These are phyloP conservation scores for Arabidopsis arenosa DNA, from an alignment of 345 rosid genomes.

Conservation along the genomic window DNA sequence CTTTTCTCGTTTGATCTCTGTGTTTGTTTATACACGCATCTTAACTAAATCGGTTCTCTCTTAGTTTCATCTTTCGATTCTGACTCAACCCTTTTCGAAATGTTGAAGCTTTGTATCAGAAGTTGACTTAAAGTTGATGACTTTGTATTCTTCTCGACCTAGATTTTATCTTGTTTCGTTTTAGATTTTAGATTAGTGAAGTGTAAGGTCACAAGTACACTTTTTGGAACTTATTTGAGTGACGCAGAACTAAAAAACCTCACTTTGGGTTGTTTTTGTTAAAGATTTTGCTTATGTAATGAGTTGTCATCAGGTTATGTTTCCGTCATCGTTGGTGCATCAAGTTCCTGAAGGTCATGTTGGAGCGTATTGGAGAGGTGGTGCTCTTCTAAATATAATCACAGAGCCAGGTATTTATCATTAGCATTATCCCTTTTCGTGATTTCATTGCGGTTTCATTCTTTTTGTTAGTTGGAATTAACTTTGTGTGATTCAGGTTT, in stretches of 20 bases:
- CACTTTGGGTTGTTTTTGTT: background rate
- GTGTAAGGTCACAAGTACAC: background rate
- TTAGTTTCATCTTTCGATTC: background rate
- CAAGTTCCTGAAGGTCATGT: slow-evolving; percentile 98
- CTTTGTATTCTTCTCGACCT: slow-evolving; percentile 8
- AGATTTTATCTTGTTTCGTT: slow-evolving; percentile 7
- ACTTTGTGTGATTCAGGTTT: slow-evolving; percentile 56
- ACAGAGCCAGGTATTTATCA: slow-evolving; percentile 65
- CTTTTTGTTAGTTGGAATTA: slow-evolving; percentile 22
- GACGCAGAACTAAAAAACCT: background rate
- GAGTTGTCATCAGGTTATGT: slow-evolving; percentile 52
- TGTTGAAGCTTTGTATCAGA: background rate
- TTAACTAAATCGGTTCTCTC: background rate
- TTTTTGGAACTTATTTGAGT: background rate
- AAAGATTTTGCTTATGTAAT: background rate
- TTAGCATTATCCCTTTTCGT: background rate
- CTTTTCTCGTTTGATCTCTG: slow-evolving; percentile 2
- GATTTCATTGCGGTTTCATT: background rate
- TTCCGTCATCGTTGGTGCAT: slow-evolving; percentile 68
- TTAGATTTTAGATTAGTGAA: background rate
- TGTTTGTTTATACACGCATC: background rate
- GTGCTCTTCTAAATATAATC: slow-evolving; percentile 72
- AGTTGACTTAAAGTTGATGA: slow-evolving; percentile 28
- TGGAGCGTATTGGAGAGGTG: slow-evolving; percentile 96
- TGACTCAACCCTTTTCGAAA: background rate